These are phyloP conservation scores for Populus trichocarpa DNA, from an alignment of 441 rosid genomes.

Conservation along the genomic window DNA sequence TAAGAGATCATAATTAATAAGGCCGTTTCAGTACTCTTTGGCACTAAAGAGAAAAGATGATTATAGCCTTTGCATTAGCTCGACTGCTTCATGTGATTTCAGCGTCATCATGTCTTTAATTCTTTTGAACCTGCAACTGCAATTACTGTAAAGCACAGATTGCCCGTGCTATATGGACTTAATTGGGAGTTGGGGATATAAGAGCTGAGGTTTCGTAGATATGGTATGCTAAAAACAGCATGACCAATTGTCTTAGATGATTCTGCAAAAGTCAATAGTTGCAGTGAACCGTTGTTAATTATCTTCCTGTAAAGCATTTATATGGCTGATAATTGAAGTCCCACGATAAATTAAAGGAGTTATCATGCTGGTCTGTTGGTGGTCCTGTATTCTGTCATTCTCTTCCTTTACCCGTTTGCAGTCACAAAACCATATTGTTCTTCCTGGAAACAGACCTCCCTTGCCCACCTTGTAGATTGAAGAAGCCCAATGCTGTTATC, in stretches of 20 bases:
- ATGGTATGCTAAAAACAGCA: background rate
- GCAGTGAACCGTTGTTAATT: background rate
- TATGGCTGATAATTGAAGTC: too few species aligned
- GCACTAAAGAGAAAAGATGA: background rate
- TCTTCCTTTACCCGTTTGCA: background rate
- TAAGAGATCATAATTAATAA: background rate
- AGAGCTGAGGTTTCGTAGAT: too few species aligned
- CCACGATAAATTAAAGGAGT: background rate
- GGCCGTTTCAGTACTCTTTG: background rate
- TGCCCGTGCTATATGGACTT: background rate
- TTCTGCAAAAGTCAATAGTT: background rate
- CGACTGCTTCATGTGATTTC: background rate
- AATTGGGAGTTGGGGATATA: background rate
- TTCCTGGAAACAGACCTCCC: background rate
- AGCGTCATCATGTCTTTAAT: background rate
- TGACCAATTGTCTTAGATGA: background rate
- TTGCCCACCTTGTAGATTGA: background rate
- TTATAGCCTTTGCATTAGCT: background rate
- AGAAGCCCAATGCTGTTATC: background rate
- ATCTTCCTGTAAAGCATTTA: background rate
- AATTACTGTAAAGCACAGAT: background rate
- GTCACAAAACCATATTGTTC: too few species aligned
- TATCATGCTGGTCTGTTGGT: background rate
- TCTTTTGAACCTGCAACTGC: background rate
- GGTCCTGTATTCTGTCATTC: background rate